Conservation (phyloP, 192 early-diverging fungal genomes). For the Mortierella claussenii region DNA sequence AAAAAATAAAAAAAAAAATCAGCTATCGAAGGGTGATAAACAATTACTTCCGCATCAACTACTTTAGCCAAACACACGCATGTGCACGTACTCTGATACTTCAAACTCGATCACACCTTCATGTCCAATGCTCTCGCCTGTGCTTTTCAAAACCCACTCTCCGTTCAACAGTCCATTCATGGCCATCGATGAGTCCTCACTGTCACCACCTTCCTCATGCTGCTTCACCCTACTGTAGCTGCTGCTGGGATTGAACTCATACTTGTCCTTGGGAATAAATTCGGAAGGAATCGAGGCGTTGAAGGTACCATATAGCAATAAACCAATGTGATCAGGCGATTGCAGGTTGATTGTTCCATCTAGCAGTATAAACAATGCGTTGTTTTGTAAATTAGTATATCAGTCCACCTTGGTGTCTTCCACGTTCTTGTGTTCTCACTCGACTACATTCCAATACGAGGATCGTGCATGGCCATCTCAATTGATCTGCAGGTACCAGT, state of each 20-base stretch:
- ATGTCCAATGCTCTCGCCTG: slow-evolving; percentile 73
- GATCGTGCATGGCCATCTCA: no score
- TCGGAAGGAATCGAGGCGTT: slow-evolving; percentile 94
- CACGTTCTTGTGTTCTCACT: no score
- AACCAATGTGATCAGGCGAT: slow-evolving; percentile 93
- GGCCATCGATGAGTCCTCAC: slow-evolving; percentile 16
- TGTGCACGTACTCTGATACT: slow-evolving; percentile 70
- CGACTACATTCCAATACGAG: no score
- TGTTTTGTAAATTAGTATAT: no score
- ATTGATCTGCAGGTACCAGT: no score
- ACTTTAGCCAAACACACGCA: not conserved
- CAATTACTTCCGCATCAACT: slow-evolving; percentile 2
- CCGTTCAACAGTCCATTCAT: slow-evolving; percentile 59
- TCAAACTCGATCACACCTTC: slow-evolving; percentile 77
- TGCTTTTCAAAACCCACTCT: slow-evolving; percentile 77
- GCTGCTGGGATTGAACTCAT: slow-evolving; percentile 65
- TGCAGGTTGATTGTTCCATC: slow-evolving; percentile 91
- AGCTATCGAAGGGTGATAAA: no score
- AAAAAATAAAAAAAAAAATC: not conserved
- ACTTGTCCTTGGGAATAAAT: slow-evolving; percentile 79
- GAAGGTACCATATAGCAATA: slow-evolving; percentile 93
- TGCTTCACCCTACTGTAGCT: slow-evolving; percentile 49
- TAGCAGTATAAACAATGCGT: slow-evolving; percentile 29
- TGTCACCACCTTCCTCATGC: slow-evolving; percentile 31
- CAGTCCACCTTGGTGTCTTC: no score